Conservation (phyloP, 2,329 filamentous ascomycete genomes). For the Tolypocladium sp. region DNA sequence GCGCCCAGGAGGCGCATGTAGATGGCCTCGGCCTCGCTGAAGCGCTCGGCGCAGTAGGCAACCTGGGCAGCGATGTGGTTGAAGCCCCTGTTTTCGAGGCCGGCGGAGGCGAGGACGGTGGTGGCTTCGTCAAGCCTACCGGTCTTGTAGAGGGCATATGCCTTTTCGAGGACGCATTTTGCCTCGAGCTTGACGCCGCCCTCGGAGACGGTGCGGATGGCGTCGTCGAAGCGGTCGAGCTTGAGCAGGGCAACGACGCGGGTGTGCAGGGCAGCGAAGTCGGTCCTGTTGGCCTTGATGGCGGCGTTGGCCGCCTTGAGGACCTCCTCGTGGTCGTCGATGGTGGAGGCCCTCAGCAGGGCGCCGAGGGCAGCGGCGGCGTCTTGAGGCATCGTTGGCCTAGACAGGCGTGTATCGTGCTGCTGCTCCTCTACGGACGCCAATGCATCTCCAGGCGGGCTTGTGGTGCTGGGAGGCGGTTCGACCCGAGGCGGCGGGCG, state of each 20-base stretch:
- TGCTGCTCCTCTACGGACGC: neutral
- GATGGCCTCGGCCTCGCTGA: constrained; percentile 53
- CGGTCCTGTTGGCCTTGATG: constrained; percentile 50
- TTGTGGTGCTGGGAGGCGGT: neutral
- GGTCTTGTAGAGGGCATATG: constrained; percentile 78
- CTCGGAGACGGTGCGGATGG: constrained; percentile 57
- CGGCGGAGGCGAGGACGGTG: constrained; percentile 24
- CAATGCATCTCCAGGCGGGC: neutral
- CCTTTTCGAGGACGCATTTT: constrained; percentile 57
- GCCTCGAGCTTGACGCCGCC: constrained; percentile 52
- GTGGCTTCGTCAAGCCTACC: constrained; percentile 61
- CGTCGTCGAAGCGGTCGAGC: constrained; percentile 74
- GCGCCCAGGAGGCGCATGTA: constrained; percentile 50
- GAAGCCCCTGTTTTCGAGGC: constrained; percentile 23
- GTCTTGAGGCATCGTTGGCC: constrained; percentile 29
- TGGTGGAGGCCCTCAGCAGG: constrained; percentile 44
- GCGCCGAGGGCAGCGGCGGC: constrained; percentile 41
- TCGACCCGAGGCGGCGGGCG: too few relatives aligned
- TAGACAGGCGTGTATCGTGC: neutral
- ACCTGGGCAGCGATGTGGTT: constrained; percentile 54
- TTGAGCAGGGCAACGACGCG: constrained; percentile 69
- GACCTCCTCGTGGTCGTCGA: constrained; percentile 65
- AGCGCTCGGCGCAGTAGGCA: constrained; percentile 67
- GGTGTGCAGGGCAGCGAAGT: constrained; percentile 55
- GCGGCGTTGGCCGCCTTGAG: constrained; percentile 55